Evolutionary conservation across 1,139 yeast genomes (phyloP).

Genomic region (Magnusiomyces magnusii): DNA sequence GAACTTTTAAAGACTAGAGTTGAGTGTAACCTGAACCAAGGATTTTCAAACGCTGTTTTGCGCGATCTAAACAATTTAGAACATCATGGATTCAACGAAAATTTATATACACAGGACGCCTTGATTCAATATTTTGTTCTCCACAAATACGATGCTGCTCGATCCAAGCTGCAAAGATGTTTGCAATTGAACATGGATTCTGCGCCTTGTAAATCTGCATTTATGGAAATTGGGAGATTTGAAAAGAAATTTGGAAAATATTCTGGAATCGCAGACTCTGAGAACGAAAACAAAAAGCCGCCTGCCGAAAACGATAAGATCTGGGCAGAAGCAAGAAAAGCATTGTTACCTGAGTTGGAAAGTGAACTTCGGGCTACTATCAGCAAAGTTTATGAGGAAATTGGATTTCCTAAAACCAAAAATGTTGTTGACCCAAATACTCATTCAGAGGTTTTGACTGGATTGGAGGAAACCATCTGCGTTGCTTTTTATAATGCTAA

Average conservation of each 20-base stretch:
- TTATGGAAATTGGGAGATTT: conserved; percentile 42
- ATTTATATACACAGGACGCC: conserved; percentile 32
- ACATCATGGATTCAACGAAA: conserved; percentile 22
- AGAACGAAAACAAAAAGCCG: conserved; percentile 4
- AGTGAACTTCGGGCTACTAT: background rate
- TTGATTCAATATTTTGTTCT: conserved; percentile 44
- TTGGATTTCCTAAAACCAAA: conserved; percentile 2
- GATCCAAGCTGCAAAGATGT: conserved; percentile 49
- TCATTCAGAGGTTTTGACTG: conserved; percentile 24
- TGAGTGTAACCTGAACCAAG: conserved; percentile 28
- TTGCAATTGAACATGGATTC: conserved; percentile 64
- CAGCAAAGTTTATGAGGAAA: conserved; percentile 2
- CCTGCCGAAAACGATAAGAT: conserved; percentile 9
- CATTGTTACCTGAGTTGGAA: background rate
- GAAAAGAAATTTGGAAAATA: conserved; percentile 26
- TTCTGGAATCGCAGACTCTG: conserved; percentile 9
- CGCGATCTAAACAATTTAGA: conserved; percentile 31
- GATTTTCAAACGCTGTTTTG: conserved; percentile 30
- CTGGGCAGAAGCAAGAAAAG: conserved; percentile 7
- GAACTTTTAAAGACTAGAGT: background rate
- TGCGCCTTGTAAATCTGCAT: conserved; percentile 43
- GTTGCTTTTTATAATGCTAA: conserved; percentile 39
- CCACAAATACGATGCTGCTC: conserved; percentile 45
- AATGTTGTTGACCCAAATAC: conserved; percentile 1
- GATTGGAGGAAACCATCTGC: conserved; percentile 41